Conservation (phyloP, 140 eudicot genomes). For the Erigeron philadelphicus region DNA sequence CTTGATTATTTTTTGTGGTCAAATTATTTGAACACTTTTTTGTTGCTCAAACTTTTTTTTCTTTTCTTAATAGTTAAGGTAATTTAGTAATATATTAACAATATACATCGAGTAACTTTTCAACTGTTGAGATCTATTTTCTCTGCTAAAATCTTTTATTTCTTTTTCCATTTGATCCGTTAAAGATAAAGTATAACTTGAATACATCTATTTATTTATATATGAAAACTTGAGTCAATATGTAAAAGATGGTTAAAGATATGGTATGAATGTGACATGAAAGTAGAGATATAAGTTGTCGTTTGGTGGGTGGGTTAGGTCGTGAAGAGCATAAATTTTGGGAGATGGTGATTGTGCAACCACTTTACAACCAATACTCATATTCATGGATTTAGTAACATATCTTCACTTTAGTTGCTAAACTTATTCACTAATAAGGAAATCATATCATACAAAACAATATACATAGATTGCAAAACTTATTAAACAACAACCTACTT, state of each 20-base stretch:
- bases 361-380: constrained; percentile 19
- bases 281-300: constrained; percentile 16
- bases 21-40: no score
- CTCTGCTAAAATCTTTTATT: not conserved
- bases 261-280: constrained; percentile 14
- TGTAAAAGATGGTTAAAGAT: not conserved
- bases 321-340: constrained; percentile 22
- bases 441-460: not conserved
- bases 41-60: no score
- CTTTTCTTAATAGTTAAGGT: no score
- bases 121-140: not conserved
- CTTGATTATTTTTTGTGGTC: no score
- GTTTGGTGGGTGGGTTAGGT: constrained; percentile 13
- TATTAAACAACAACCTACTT: not conserved
- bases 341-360: constrained; percentile 20
- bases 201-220: not conserved
- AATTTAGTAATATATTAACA: not conserved
- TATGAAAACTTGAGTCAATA: not conserved
- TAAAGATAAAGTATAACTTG: not conserved
- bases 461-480: not conserved
- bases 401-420: constrained; percentile 9
- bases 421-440: not conserved
- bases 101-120: not conserved
- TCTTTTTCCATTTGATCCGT: not conserved
- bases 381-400: not conserved